Evolutionary conservation across 140 eudicot species (phyloP).

Genomic region (Stevia rebaudiana): DNA sequence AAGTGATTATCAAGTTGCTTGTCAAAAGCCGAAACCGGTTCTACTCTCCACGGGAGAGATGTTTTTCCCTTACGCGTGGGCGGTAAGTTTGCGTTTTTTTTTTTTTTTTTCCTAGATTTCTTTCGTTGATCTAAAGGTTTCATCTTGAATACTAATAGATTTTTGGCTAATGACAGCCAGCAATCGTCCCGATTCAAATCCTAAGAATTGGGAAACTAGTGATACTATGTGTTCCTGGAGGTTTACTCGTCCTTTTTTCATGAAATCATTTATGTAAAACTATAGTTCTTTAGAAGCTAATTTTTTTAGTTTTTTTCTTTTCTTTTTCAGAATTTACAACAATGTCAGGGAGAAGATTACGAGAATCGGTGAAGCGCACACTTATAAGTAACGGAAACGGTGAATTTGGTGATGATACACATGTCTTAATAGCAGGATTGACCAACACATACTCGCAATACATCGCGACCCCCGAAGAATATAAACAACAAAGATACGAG

Average conservation of each 20-base stretch:
- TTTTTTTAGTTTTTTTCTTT: not conserved
- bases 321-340: slow-evolving; percentile 58
- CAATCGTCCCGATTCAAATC: slow-evolving; percentile 68
- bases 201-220: slow-evolving; percentile 60
- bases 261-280: not conserved
- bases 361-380: slow-evolving; percentile 58
- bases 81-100: slow-evolving; percentile 37
- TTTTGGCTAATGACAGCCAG: slow-evolving; percentile 37
- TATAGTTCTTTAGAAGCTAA: not conserved
- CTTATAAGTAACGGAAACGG: slow-evolving; percentile 43
- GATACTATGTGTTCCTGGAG: slow-evolving; percentile 72
- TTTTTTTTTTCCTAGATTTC: not conserved
- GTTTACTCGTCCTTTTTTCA: slow-evolving; percentile 19
- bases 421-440: slow-evolving; percentile 60
- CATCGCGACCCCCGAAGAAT: slow-evolving; percentile 56
- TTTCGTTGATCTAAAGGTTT: slow-evolving; percentile 5
- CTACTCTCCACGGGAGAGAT: slow-evolving; percentile 66
- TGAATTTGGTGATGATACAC: slow-evolving; percentile 41
- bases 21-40: slow-evolving; percentile 63
- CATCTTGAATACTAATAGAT: not conserved
- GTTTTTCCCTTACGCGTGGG: slow-evolving; percentile 70
- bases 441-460: slow-evolving; percentile 76
- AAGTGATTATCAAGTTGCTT: slow-evolving; percentile 51
- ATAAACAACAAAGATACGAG: no score
- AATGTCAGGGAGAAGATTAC: slow-evolving; percentile 69